Base-by-base conservation (phyloP, 2,329 filamentous ascomycete species). In the Shiraia bambusicola region DNA sequence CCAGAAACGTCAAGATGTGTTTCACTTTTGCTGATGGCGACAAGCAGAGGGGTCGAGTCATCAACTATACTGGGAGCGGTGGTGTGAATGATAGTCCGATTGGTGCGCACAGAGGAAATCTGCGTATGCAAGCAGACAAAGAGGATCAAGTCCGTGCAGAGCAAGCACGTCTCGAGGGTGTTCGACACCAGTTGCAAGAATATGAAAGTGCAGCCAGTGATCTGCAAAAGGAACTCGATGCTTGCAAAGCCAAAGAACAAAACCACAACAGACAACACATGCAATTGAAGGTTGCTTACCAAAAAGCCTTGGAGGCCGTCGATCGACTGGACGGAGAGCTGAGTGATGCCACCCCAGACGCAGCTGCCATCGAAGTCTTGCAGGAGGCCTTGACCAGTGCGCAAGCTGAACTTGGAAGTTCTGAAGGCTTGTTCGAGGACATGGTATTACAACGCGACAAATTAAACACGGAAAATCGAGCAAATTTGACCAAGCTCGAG, bases 111-210 rank as follows among this genome's bases (percentile, higher is more conserved):
- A 66, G 60, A 1, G 74, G 78, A 28, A 71, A 69, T 8, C 75
- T 86, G 16, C 82, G 90, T n/a, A 94, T 95, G 82, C 86, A 85
- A 59, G 84, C 87, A 1, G 87, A 95, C 60, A 75, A 81, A 17
- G 84, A 81, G 42, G 79, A 79, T 13, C 86, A 88, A 58, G 77
- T 91, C 28, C 73, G 67, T 72, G 54, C 74, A 33, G 76, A 80
- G 50, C 66, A 71, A 41, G 69, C 73, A 27, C 69, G 70, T 14
- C 61, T 81, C 12, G 56, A 75, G 17, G 76, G 81, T 27, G 72
- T 87, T 3, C 74, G 77, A 37, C 62, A 41, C 28, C 60, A 63
- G 22, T 40, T 68, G 1, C 42, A 49, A 5, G 56, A 59, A 8
- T 54, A 67, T 6, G 52, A 64, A 14, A 36, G 47, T 6, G 30